phyloP scores from a whole-genome alignment of 1,284 basidiomycete genomes.

The Trichosporon asahii region DNA sequence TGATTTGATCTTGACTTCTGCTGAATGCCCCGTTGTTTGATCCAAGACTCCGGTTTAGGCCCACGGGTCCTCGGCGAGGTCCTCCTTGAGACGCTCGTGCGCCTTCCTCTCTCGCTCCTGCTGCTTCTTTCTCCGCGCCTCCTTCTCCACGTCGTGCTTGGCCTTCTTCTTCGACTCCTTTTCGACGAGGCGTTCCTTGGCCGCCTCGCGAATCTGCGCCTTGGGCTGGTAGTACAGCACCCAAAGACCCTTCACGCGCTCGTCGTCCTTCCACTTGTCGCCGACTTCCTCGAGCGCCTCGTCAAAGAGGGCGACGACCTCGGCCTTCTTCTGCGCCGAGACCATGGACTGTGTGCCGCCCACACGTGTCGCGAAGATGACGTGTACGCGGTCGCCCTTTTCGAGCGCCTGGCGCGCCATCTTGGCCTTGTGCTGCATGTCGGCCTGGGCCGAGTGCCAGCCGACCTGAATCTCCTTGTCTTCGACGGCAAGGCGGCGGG shows the following conservation, averaged over 20 bases:
- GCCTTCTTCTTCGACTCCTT: slow-evolving; percentile 60
- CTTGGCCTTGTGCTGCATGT: slow-evolving; percentile 43
- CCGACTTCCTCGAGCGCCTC: slow-evolving; percentile 73
- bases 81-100: slow-evolving; percentile 55
- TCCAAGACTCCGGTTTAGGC: background rate
- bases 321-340: slow-evolving; percentile 43
- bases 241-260: slow-evolving; percentile 64
- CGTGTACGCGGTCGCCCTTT: slow-evolving; percentile 44
- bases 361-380: slow-evolving; percentile 42
- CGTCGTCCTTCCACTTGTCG: slow-evolving; percentile 81
- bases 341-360: slow-evolving; percentile 20
- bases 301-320: slow-evolving; percentile 57
- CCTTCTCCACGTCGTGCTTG: slow-evolving; percentile 30
- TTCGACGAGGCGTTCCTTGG: slow-evolving; percentile 69
- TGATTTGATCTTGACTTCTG: background rate
- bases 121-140: slow-evolving; percentile 54
- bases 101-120: slow-evolving; percentile 96
- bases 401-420: slow-evolving; percentile 33
- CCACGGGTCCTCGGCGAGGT: background rate
- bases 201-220: slow-evolving; percentile 66
- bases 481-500: slow-evolving; percentile 35
- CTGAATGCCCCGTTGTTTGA: too few species aligned
- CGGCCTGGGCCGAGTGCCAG: slow-evolving; percentile 42
- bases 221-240: slow-evolving; percentile 76
- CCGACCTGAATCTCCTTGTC: slow-evolving; percentile 48